phyloP scores from a whole-genome alignment of 495 filamentous ascomycete genomes.

The Trypethelium eluteriae region DNA sequence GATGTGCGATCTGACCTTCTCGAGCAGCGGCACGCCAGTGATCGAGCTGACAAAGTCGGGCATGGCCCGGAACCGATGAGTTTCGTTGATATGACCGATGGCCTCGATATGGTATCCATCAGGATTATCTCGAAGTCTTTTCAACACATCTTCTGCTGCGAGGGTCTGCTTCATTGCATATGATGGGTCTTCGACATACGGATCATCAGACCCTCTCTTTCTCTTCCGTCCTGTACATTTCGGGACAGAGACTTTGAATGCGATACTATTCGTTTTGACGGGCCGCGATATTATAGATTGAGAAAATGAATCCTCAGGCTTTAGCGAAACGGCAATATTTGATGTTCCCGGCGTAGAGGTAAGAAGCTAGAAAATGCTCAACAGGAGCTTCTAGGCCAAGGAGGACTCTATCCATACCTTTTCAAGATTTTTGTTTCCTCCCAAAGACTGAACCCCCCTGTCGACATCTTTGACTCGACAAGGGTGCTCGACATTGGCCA shows the following conservation, averaged over 20 bases:
- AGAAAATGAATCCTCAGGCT: slow-evolving; percentile 68
- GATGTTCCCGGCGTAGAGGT: not conserved
- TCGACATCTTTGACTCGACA: slow-evolving; percentile 74
- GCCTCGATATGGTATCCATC: slow-evolving; percentile 61
- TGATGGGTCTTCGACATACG: slow-evolving; percentile 40
- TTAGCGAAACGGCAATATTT: slow-evolving; percentile 55
- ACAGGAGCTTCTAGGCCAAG: not conserved
- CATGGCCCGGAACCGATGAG: slow-evolving; percentile 72
- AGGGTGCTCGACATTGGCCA: slow-evolving; percentile 83
- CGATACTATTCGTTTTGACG: slow-evolving; percentile 63
- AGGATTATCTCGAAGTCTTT: slow-evolving; percentile 63
- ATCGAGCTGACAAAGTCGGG: slow-evolving; percentile 74
- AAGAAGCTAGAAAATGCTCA: slow-evolving; percentile 13
- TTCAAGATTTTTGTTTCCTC: slow-evolving; percentile 55
- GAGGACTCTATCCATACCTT: slow-evolving; percentile 44
- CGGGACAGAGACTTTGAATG: slow-evolving; percentile 81
- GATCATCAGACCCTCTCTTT: slow-evolving; percentile 61
- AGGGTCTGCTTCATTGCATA: not conserved
- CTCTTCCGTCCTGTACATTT: slow-evolving; percentile 78
- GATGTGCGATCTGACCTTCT: slow-evolving; percentile 55
- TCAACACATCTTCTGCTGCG: slow-evolving; percentile 40
- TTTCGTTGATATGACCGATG: slow-evolving; percentile 64
- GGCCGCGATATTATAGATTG: slow-evolving; percentile 66
- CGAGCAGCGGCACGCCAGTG: slow-evolving; percentile 52
- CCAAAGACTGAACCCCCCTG: slow-evolving; percentile 71